These are phyloP conservation scores for Calonectria naviculata DNA, from an alignment of 2,329 filamentous ascomycete species.

Conservation along the genomic window DNA sequence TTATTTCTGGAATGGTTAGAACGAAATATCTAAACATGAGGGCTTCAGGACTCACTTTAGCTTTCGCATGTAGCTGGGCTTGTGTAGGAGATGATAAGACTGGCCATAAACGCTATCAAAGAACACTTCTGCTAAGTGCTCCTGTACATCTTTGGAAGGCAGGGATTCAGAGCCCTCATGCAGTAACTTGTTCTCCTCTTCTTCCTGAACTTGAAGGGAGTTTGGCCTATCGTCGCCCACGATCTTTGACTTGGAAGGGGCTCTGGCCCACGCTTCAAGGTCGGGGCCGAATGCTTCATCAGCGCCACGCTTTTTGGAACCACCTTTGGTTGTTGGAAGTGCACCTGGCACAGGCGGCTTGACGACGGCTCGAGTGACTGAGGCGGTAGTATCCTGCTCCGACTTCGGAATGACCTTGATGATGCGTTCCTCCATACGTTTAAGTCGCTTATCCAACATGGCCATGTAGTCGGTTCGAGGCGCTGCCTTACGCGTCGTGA, in stretches of 20 bases:
- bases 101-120: constrained; percentile 98
- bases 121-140: constrained; percentile 93
- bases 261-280: constrained; percentile 82
- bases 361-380: constrained; percentile 83
- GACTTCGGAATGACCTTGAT: constrained; percentile 95
- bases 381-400: constrained; percentile 74
- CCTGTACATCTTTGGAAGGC: constrained; percentile 87
- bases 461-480: constrained; percentile 99
- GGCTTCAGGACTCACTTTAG: constrained; percentile 64
- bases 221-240: constrained; percentile 58
- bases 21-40: background rate
- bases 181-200: constrained; percentile 81
- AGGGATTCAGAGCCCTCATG: constrained; percentile 86
- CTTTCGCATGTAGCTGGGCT: constrained; percentile 96
- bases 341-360: constrained; percentile 78
- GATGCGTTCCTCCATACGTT: constrained; percentile 97
- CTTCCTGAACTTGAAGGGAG: constrained; percentile 69
- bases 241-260: constrained; percentile 61
- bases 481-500: constrained; percentile 92
- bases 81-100: constrained; percentile 93
- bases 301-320: constrained; percentile 81
- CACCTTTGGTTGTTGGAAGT: constrained; percentile 55
- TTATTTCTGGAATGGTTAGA: constrained; percentile 45
- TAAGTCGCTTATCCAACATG: constrained; percentile 95
- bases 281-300: constrained; percentile 90